Evolutionary conservation across 352 stramenopile species (phyloP).

Genomic region (Globisporangium cederbergense): DNA sequence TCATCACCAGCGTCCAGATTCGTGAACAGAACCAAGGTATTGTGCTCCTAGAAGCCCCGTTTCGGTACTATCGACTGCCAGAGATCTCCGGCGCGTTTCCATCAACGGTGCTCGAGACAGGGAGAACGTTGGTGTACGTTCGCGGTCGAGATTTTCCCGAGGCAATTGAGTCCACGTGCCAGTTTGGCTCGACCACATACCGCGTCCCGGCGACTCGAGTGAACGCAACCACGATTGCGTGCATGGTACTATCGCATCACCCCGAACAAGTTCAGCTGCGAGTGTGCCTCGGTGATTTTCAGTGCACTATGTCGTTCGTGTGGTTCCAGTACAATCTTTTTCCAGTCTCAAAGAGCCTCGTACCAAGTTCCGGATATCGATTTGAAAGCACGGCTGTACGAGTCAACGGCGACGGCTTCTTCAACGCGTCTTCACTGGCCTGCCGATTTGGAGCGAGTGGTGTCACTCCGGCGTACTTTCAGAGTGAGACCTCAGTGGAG

Average conservation of each 20-base stretch:
- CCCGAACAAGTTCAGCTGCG: constrained; percentile 25
- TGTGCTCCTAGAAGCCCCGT: constrained; percentile 25
- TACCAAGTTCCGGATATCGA: constrained; percentile 18
- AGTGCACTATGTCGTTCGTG: constrained; percentile 16
- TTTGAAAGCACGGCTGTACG: constrained; percentile 12
- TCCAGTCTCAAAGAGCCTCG: constrained; percentile 13
- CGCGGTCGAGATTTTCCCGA: constrained; percentile 19
- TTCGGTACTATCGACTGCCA: constrained; percentile 22
- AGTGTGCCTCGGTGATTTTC: constrained; percentile 26
- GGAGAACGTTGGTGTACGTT: constrained; percentile 5
- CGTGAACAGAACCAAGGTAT: constrained; percentile 22
- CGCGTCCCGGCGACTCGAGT: constrained; percentile 14
- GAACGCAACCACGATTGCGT: constrained; percentile 30
- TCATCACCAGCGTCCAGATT: constrained; percentile 19
- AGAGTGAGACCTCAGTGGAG: constrained; percentile 17
- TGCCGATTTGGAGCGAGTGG: constrained; percentile 5
- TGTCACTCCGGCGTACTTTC: not conserved
- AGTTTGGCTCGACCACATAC: constrained; percentile 8
- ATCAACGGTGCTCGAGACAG: constrained; percentile 8
- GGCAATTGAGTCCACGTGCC: constrained; percentile 13
- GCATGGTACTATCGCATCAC: constrained; percentile 24
- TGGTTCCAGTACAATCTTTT: constrained; percentile 20
- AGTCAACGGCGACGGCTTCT: constrained; percentile 15
- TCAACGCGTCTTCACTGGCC: constrained; percentile 16
- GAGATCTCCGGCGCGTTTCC: constrained; percentile 12